Base-by-base conservation (phyloP, 1,284 basidiomycete genomes). In the Retiboletus fuscus region DNA sequence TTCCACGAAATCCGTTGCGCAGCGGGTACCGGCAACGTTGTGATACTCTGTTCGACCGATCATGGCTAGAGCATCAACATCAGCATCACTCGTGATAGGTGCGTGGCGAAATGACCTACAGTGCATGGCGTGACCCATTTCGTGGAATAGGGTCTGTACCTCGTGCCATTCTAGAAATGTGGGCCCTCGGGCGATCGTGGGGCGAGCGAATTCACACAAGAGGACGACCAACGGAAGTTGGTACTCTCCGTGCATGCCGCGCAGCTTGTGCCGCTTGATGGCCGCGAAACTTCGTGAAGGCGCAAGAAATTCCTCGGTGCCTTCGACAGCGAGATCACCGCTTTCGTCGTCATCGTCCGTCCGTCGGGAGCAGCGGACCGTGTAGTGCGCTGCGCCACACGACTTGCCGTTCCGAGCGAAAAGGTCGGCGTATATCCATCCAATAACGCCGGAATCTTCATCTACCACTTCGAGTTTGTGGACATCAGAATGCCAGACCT, bases 121-220 rank as follows among this genome's bases (percentile, higher is more conserved):
- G 81, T 99, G 97, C 89, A 99, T 96, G 3, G 98, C 97, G 82
- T 99, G 97, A 0, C 97, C 97, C 97, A 99, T 99, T 84, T 99
- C 97, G 79, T 99, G 97, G 84, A 98, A 98, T 28, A 99, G 85
- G 3, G 97, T 99, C 81, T 95, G 88, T 15, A 99, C 95, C 78
- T 99, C 96, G 78, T 95, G 93, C 97, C 97, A 99, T 70, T 93
- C 92, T 39, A 99, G 83, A 55, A 93, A 84, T 0, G 94, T 92
- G 3, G 95, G 88, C 3, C 91, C 92, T 46, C 86, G 83, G n/a
- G 87, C 85, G 20, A 88, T 75, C 0, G 87, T 87, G 20, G 95
- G 93, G 30, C 87, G 87, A 22, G 90, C 85, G 79, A 99, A 98
- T 79, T 97, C 96, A 77, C 95, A 98, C 24, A 97, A 86, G 13